These are phyloP conservation scores for Penicillium hesseltinei DNA, from an alignment of 2,329 filamentous ascomycete species.

Conservation along the genomic window DNA sequence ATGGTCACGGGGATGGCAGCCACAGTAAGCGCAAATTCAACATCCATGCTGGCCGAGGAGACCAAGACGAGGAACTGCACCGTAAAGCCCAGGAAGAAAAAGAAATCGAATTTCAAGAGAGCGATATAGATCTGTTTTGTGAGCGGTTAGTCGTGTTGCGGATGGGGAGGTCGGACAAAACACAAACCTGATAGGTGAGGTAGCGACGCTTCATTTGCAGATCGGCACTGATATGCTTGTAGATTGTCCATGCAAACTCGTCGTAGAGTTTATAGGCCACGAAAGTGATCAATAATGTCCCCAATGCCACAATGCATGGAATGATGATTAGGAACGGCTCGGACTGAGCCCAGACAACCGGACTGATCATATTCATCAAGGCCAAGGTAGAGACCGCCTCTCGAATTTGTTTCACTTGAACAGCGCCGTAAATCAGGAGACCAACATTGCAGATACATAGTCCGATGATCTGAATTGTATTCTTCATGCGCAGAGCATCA, in stretches of 20 bases:
- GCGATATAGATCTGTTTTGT: constrained; percentile 88
- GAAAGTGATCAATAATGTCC: constrained; percentile 69
- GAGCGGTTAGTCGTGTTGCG: constrained; percentile 19
- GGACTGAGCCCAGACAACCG: constrained; percentile 65
- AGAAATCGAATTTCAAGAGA: constrained; percentile 97
- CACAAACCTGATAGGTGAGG: constrained; percentile 83
- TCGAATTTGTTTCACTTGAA: constrained; percentile 87
- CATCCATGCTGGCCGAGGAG: constrained; percentile 62
- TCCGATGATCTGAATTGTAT: constrained; percentile 97
- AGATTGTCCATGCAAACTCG: constrained; percentile 98
- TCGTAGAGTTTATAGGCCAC: constrained; percentile 95
- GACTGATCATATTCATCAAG: constrained; percentile 45
- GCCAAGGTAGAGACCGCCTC: constrained; percentile 64
- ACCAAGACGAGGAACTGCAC: constrained; percentile 97
- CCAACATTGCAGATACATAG: constrained; percentile 90
- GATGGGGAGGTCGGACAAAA: neutral
- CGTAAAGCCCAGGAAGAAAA: constrained; percentile 99
- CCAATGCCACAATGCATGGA: constrained; percentile 76
- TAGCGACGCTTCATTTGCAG: constrained; percentile 95
- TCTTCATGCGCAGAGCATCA: constrained; percentile 90
- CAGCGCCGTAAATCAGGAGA: constrained; percentile 85
- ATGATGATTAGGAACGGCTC: constrained; percentile 79
- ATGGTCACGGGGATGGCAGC: constrained; percentile 91
- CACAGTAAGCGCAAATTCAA: constrained; percentile 83
- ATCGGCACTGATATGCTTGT: constrained; percentile 98